Evolutionary conservation across 257 asterid genomes (phyloP).

Genomic region (Nicotiana obtusifolia): DNA sequence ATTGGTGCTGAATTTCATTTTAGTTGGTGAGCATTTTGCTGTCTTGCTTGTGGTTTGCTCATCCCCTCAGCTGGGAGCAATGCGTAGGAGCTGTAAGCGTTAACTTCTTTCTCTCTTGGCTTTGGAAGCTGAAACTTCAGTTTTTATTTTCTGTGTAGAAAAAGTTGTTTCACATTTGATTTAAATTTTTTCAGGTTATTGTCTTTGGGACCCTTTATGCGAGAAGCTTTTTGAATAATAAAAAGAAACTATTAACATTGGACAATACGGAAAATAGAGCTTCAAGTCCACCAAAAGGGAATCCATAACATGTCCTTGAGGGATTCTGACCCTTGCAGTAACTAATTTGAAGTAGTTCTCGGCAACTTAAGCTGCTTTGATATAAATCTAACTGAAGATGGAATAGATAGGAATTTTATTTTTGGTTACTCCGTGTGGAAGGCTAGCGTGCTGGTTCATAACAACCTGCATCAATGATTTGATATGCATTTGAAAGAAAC

Average conservation of each 20-base stretch:
- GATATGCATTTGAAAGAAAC: background rate
- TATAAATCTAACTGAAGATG: background rate
- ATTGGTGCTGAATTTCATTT: background rate
- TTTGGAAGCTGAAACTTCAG: background rate
- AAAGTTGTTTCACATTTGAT: background rate
- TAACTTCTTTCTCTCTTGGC: constrained; percentile 5
- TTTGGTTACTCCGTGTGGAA: background rate
- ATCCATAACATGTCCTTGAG: background rate
- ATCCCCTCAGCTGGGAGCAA: constrained; percentile 91
- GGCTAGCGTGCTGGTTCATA: background rate
- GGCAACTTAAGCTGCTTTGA: background rate
- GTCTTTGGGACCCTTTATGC: constrained; percentile 81
- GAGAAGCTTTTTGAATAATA: constrained; percentile 54
- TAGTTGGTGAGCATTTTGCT: constrained; percentile 88
- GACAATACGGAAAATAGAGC: constrained; percentile 41
- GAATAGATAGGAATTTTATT: background rate
- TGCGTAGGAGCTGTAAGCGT: constrained; percentile 76
- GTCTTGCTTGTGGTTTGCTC: constrained; percentile 89
- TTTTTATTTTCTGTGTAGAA: background rate
- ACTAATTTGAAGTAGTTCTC: background rate
- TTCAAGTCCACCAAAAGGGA: constrained; percentile 43
- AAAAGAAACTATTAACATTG: constrained; percentile 31
- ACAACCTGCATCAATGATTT: background rate
- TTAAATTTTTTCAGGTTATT: constrained; percentile 50
- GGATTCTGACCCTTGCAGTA: background rate